These are phyloP conservation scores for Phaeosphaeriaceae sp. DNA, from an alignment of 2,329 filamentous ascomycete genomes.

Conservation along the genomic window DNA sequence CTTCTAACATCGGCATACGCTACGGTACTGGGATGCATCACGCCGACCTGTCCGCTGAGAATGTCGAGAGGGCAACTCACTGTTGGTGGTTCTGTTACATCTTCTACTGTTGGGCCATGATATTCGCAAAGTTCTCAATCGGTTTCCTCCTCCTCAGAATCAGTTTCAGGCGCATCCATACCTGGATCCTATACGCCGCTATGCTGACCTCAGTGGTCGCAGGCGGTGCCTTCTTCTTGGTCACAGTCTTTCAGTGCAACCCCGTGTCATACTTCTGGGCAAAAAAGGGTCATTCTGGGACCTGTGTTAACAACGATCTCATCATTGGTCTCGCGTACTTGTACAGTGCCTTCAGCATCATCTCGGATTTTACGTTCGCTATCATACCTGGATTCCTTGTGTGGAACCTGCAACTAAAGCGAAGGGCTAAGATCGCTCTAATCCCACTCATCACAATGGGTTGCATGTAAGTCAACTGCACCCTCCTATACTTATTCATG, in stretches of 20 bases:
- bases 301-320: constrained; percentile 50
- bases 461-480: constrained; percentile 49
- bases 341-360: constrained; percentile 56
- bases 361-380: constrained; percentile 58
- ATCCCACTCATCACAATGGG: constrained; percentile 58
- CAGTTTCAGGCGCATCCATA: constrained; percentile 35
- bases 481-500: not conserved
- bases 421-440: constrained; percentile 57
- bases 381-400: constrained; percentile 59
- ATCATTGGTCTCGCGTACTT: constrained; percentile 53
- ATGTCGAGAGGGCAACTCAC: constrained; percentile 32
- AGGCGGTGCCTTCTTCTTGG: constrained; percentile 52
- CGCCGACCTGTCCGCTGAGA: constrained; percentile 23
- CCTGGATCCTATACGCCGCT: constrained; percentile 47
- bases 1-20: constrained; percentile 35
- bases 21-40: constrained; percentile 42
- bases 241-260: constrained; percentile 59
- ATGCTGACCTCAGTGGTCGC: constrained; percentile 47
- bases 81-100: constrained; percentile 45
- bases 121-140: constrained; percentile 43
- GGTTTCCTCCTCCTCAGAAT: constrained; percentile 42
- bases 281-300: constrained; percentile 45
- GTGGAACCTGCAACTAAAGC: constrained; percentile 58
- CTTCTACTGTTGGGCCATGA: constrained; percentile 41
- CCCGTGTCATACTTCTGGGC: constrained; percentile 60